Percentiles rank a stretch among this genome's conserved stretches.
Evolutionary conservation across 345 rosid genomes (phyloP).

Genomic region (Aethionema arabicum): DNA sequence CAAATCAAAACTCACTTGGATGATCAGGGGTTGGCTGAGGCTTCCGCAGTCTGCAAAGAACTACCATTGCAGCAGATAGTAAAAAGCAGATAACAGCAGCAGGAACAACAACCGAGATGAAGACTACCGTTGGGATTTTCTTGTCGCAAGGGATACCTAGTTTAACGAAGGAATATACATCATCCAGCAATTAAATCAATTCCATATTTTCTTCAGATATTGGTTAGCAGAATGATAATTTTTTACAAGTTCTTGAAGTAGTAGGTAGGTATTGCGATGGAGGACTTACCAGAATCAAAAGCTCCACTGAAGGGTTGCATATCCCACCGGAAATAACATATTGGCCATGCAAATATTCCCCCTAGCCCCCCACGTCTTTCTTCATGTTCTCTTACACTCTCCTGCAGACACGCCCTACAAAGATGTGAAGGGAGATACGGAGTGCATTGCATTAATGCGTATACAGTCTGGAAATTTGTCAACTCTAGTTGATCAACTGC

Average conservation of each 20-base stretch:
- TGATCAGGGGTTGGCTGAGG: not conserved
- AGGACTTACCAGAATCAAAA: not conserved
- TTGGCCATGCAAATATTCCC: not conserved
- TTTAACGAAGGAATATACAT: not conserved
- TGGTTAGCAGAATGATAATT: too few relatives aligned
- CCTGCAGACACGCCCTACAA: not conserved
- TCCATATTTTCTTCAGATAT: not conserved
- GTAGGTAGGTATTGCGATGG: not conserved
- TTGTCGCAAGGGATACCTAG: too few relatives aligned
- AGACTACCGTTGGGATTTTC: too few relatives aligned
- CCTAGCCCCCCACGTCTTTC: not conserved
- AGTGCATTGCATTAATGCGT: not conserved
- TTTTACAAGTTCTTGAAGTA: too few relatives aligned
- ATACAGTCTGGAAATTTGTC: not conserved
- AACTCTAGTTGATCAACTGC: not conserved
- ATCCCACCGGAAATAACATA: not conserved
- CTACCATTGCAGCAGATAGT: not conserved
- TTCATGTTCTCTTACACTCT: too few relatives aligned
- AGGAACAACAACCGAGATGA: not conserved
- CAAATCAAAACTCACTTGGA: constrained; percentile 7
- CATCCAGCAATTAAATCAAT: not conserved
- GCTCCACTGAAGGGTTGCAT: not conserved
- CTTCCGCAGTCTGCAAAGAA: not conserved
- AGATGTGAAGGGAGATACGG: not conserved
- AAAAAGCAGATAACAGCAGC: not conserved